A percentile compares a stretch with the other conserved stretches of the same genome.
Evolutionary conservation across 257 asterid genomes (phyloP).

Genomic region (Prunella vulgaris): DNA sequence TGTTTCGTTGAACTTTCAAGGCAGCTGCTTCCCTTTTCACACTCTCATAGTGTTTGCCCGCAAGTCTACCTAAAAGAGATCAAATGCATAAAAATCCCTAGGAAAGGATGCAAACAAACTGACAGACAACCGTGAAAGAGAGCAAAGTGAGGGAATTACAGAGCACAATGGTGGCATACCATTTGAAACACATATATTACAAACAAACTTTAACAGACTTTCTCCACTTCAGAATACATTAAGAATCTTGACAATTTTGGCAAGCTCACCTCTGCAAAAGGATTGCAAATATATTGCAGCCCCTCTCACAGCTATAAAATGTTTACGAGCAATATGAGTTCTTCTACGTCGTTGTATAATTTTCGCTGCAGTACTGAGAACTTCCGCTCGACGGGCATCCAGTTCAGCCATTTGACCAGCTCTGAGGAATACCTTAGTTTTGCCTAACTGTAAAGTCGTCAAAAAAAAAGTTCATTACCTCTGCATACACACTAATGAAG

Average conservation of each 20-base stretch:
- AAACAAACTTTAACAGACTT: background rate
- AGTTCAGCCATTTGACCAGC: conserved; percentile 99
- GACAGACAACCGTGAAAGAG: background rate
- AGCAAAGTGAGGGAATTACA: background rate
- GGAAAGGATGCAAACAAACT: conserved; percentile 5
- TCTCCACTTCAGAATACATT: background rate
- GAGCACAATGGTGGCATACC: conserved; percentile 8
- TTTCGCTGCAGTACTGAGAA: conserved; percentile 80
- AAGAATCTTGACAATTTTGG: background rate
- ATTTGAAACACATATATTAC: background rate
- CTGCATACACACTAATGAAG: background rate
- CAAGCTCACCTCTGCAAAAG: conserved; percentile 70
- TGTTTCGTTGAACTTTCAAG: conserved; percentile 56
- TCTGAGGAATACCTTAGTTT: conserved; percentile 95
- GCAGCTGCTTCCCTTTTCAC: conserved; percentile 86
- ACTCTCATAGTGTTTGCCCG: conserved; percentile 47
- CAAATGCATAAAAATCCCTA: conserved; percentile 25
- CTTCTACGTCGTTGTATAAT: conserved; percentile 70
- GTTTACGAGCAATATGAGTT: conserved; percentile 78
- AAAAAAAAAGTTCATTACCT: conserved; percentile 15
- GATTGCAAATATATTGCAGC: conserved; percentile 77
- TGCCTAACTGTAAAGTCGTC: conserved; percentile 65
- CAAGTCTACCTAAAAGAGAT: conserved; percentile 65
- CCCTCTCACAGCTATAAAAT: conserved; percentile 52
- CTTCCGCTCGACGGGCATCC: conserved; percentile 95